Percentiles rank a stretch among this genome's conserved stretches.
phyloP scores from a whole-genome alignment of 2,329 filamentous ascomycete genomes.

The Aureobasidium sp. region DNA sequence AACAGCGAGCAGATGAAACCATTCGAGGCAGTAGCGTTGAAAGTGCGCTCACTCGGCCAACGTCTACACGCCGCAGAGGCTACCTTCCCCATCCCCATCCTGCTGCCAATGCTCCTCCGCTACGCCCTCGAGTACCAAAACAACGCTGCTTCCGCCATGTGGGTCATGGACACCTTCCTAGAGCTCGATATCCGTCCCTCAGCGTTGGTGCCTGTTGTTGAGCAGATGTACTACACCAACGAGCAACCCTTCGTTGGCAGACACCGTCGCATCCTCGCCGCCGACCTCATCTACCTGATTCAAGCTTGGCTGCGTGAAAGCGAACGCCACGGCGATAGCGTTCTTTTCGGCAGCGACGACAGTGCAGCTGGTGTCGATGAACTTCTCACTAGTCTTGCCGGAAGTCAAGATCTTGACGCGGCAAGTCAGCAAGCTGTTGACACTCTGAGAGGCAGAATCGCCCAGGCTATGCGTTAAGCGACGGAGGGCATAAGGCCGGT shows the following conservation, averaged over 20 bases:
- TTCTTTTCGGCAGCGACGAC: slow-evolving; percentile 54
- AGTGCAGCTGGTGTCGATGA: slow-evolving; percentile 42
- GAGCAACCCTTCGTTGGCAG: slow-evolving; percentile 55
- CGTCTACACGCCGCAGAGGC: slow-evolving; percentile 36
- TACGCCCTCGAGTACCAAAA: slow-evolving; percentile 47
- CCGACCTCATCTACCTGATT: slow-evolving; percentile 56
- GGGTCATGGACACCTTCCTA: slow-evolving; percentile 61
- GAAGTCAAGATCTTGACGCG: slow-evolving; percentile 22
- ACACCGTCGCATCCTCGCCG: slow-evolving; percentile 51
- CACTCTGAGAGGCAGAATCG: slow-evolving; percentile 5
- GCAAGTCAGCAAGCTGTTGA: slow-evolving; percentile 1
- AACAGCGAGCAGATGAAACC: slow-evolving; percentile 46
- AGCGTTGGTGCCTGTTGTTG: slow-evolving; percentile 54
- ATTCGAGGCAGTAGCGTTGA: slow-evolving; percentile 62
- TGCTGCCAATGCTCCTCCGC: slow-evolving; percentile 50
- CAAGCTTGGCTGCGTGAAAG: slow-evolving; percentile 55
- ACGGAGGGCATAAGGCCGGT: background rate
- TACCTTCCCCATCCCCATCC: slow-evolving; percentile 32
- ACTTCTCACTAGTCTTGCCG: slow-evolving; percentile 22
- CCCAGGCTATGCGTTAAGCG: slow-evolving; percentile 7
- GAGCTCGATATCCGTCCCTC: slow-evolving; percentile 57
- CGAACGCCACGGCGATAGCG: slow-evolving; percentile 44
- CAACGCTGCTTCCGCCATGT: slow-evolving; percentile 43
- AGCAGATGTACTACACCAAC: slow-evolving; percentile 61
- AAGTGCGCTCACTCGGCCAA: slow-evolving; percentile 51